Conservation (phyloP, 2,329 filamentous ascomycete species). For the Cladophialophora chaetospira region DNA sequence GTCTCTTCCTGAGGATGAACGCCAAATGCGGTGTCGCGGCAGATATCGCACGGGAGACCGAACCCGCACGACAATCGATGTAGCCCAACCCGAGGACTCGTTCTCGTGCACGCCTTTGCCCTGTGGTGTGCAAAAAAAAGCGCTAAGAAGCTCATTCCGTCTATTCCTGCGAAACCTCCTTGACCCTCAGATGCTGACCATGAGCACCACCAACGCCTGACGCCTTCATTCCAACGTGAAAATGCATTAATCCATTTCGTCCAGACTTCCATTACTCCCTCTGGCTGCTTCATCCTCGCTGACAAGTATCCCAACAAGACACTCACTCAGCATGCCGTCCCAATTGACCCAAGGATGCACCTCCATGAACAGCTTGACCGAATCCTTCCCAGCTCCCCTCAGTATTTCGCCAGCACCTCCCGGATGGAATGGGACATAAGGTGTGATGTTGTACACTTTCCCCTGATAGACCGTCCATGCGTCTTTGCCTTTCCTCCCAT, state of each 20-base stretch:
- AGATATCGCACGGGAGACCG: too few species aligned
- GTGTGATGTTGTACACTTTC: slow-evolving; percentile 90
- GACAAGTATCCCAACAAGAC: slow-evolving; percentile 63
- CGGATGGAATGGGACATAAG: slow-evolving; percentile 88
- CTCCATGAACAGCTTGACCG: slow-evolving; percentile 62
- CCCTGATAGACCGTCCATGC: slow-evolving; percentile 90
- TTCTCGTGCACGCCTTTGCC: too few species aligned
- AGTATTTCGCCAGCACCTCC: slow-evolving; percentile 69
- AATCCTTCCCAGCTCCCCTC: slow-evolving; percentile 67
- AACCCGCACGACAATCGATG: too few species aligned
- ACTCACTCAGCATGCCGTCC: slow-evolving; percentile 66
- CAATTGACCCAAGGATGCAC: slow-evolving; percentile 70
- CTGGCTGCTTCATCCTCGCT: slow-evolving; percentile 50
- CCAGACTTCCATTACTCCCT: slow-evolving; percentile 44
- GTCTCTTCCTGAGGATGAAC: too few species aligned
- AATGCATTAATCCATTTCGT: slow-evolving; percentile 60
- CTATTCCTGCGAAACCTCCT: too few species aligned
- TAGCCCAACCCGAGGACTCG: too few species aligned
- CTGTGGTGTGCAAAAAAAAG: too few species aligned
- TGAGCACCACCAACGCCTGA: background rate
- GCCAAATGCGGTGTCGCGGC: too few species aligned
- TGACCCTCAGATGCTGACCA: too few species aligned
- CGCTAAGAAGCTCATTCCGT: too few species aligned
- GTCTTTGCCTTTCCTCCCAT: slow-evolving; percentile 79
- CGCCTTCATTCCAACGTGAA: background rate